Base-by-base conservation (phyloP, 305 asterid species). In the Salvia sclarea region DNA sequence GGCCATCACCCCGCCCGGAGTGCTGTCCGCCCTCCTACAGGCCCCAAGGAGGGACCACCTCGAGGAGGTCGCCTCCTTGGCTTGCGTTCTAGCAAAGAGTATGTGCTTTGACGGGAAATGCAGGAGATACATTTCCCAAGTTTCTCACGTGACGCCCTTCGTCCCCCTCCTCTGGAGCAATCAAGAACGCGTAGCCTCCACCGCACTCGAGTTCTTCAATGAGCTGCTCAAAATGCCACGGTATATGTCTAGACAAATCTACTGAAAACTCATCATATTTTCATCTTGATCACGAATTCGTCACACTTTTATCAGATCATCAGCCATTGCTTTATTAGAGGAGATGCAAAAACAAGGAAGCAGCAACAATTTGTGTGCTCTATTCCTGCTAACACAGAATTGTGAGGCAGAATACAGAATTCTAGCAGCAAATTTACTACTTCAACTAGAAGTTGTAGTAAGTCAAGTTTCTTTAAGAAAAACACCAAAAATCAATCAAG, bases 391-490 rank as follows among this genome's bases (percentile, higher is more conserved):
- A 50, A 66, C 78, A 16, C 91, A 90, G 73, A 77, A 80, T 35
- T 84, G 87, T 40, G 85, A 83, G 48, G 73, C 81, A 13, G 92
- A 87, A 61, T 68, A 83, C 75, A 85, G 76, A 64, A 83, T 88
- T 77, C 81, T 88, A 73, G 97, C 98, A 74, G 96, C 97, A 61
- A 87, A 85, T 74, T 76, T 88, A 83, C 75, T 90, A 37, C 92
- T 93, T 61, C 98, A 93, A 66, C 71, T 88, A 69, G 89, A 88
- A 74, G 84, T 76, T 66, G 84, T 86, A 74, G 98, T 93, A 76
- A 77, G 86, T 77, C 52, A 35, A 58, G 25, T 33, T 60, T 38
- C 48, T 28, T 22, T 43, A 14, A n/a, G 54, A 52, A 38, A 3
- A 5, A 40, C 20, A 10, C 5, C 6, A 41, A 8, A 2, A 38